Conservation (phyloP, 805 yeast species). For the Candida khao-thaluensis region DNA sequence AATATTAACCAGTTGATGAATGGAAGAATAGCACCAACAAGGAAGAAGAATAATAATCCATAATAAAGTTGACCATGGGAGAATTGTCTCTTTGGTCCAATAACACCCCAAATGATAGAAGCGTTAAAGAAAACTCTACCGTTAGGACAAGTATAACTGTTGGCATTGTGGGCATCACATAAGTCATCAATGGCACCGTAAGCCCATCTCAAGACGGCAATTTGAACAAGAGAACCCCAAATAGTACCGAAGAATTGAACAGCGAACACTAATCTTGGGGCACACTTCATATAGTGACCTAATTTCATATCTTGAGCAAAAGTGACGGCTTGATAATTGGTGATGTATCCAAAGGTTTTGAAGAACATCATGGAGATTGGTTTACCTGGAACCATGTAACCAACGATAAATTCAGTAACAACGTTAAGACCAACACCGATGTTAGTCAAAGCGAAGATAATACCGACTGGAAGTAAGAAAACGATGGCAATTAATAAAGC, state of each 20-base stretch:
- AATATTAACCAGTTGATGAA: constrained; percentile 37
- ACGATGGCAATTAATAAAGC: constrained; percentile 39
- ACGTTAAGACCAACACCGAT: constrained; percentile 32
- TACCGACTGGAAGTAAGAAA: constrained; percentile 42
- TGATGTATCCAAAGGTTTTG: constrained; percentile 48
- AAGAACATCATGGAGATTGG: constrained; percentile 49
- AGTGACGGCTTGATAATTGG: constrained; percentile 48
- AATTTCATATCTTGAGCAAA: constrained; percentile 49
- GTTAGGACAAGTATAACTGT: constrained; percentile 40
- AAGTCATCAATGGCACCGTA: constrained; percentile 34
- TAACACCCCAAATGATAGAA: constrained; percentile 44
- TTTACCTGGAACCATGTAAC: constrained; percentile 48
- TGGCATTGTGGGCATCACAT: constrained; percentile 29
- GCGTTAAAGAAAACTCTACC: constrained; percentile 44
- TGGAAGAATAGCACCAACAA: constrained; percentile 38
- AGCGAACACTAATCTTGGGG: constrained; percentile 39
- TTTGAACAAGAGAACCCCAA: constrained; percentile 42
- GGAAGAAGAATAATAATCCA: constrained; percentile 38
- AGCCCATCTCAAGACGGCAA: constrained; percentile 43
- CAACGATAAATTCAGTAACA: constrained; percentile 42
- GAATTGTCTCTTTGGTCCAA: constrained; percentile 23
- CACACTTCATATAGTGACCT: constrained; percentile 44
- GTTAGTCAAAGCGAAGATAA: constrained; percentile 33
- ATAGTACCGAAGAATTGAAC: constrained; percentile 45
- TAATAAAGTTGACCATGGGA: constrained; percentile 21